Base-by-base conservation (phyloP, 306 rosid species). In the Glycine latifolia region DNA sequence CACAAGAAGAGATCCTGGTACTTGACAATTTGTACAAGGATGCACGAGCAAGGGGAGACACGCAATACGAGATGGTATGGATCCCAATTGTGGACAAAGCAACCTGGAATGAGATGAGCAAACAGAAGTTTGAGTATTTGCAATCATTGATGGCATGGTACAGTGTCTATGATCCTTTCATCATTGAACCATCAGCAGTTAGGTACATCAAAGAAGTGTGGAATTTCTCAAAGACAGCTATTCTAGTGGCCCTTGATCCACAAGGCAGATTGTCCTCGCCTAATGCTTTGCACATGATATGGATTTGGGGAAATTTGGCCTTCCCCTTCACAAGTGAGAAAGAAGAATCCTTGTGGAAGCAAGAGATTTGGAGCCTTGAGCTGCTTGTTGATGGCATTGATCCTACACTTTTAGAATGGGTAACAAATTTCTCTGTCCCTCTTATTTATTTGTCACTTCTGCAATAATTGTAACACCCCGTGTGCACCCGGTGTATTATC, bases 221-320 rank as follows among this genome's bases (percentile, higher is more conserved):
- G 97, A 68, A 84, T 52, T 95, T 82, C 77, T 71, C 87, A 50
- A 92, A 93, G 89, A 95, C 70, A 67, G 80, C 91, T 72, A 91
- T 93, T 74, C 13, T 95, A 17, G 99, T 92, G 46, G 83, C 92
- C 41, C 78, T 91, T 82, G 99, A 95, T 88, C 95, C 94, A 72
- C 91, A 85, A 44, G 99, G 97, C 2, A 93, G 74, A 68, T 92
- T 95, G 56, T 80, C 83, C 16, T 90, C 93, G 7, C 75, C 56
- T 7, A 95, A 95, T 88, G 97, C 97, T 31, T 65, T 86, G 55
- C 91, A 93, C 79, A 93, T 91, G 97, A 67, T 95, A 44, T 93
- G 95, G 94, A 91, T 95, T 55, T 95, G 97, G 97, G 97, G 92
- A 0, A 90, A 86, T 77, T 50, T 80, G 81, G 94, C 99, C 41